Percentiles rank a stretch among this genome's conserved stretches.
Evolutionary conservation across 106 monocot species (phyloP).

Genomic region (Ottelia alismoides): DNA sequence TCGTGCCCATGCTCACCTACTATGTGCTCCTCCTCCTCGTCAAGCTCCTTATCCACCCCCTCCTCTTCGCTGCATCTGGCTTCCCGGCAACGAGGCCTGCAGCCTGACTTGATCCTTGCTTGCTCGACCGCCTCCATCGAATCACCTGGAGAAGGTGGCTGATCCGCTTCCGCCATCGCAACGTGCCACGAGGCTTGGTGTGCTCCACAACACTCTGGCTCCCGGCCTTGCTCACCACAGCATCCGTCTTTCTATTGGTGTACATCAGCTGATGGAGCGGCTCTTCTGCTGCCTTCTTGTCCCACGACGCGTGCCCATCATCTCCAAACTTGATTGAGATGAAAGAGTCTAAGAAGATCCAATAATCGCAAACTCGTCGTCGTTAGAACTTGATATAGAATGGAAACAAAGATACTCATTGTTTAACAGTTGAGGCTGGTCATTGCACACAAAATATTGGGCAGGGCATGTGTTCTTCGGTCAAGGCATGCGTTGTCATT

Average conservation of each 20-base stretch:
- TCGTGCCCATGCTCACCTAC: too few species aligned
- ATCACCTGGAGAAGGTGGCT: slow-evolving; percentile 38
- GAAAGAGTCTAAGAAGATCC: slow-evolving; percentile 38
- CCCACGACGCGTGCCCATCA: slow-evolving; percentile 32
- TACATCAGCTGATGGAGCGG: background rate
- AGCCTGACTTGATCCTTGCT: slow-evolving; percentile 1
- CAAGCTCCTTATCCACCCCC: slow-evolving; percentile 42
- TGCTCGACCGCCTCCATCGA: slow-evolving; percentile 31
- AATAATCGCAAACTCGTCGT: too few species aligned
- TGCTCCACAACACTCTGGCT: slow-evolving; percentile 27
- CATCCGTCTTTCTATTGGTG: background rate
- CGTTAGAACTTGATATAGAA: too few species aligned
- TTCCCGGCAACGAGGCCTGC: slow-evolving; percentile 9
- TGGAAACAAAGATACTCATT: too few species aligned
- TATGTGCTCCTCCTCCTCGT: slow-evolving; percentile 38
- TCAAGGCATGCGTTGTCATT: too few species aligned
- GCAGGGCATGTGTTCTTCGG: too few species aligned
- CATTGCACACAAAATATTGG: too few species aligned
- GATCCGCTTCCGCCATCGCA: slow-evolving; percentile 39
- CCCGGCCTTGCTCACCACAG: background rate
- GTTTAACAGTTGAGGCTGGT: too few species aligned
- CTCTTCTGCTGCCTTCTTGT: slow-evolving; percentile 1
- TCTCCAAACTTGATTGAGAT: slow-evolving; percentile 70
- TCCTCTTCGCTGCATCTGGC: background rate
- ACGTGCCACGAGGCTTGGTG: slow-evolving; percentile 5